Conservation (phyloP, 805 yeast genomes). For the Lipomyces japonicus region DNA sequence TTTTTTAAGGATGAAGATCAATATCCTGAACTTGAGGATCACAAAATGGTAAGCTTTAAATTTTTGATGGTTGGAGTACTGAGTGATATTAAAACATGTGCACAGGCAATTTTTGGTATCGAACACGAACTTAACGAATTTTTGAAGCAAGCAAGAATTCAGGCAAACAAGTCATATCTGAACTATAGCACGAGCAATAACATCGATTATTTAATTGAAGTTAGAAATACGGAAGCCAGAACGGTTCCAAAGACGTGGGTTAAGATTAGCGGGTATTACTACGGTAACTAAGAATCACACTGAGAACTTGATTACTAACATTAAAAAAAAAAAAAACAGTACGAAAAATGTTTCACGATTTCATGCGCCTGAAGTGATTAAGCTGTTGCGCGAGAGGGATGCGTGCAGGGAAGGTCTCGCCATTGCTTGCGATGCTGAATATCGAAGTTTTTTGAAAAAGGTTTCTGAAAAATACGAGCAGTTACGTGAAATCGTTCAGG, state of each 20-base stretch:
- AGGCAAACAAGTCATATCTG: conserved; percentile 43
- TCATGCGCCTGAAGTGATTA: conserved; percentile 56
- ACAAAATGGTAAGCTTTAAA: conserved; percentile 30
- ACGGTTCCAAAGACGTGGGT: conserved; percentile 72
- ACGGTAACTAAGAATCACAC: no score
- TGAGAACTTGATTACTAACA: neutral
- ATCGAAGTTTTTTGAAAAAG: conserved; percentile 39
- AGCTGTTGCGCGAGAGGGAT: conserved; percentile 52
- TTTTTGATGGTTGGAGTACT: conserved; percentile 38
- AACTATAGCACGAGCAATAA: conserved; percentile 55
- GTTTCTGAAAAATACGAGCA: conserved; percentile 42
- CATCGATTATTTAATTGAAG: conserved; percentile 69
- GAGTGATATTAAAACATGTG: conserved; percentile 39
- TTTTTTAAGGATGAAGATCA: conserved; percentile 35
- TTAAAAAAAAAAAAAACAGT: conserved; percentile 24
- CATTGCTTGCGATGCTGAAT: conserved; percentile 48
- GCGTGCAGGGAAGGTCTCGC: conserved; percentile 57
- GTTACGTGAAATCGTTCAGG: conserved; percentile 45
- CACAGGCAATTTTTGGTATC: conserved; percentile 42
- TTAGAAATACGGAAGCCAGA: conserved; percentile 55
- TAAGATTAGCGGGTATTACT: conserved; percentile 57
- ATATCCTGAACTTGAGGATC: conserved; percentile 44
- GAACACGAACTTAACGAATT: conserved; percentile 52
- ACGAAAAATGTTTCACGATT: conserved; percentile 66
- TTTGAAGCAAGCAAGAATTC: conserved; percentile 44